Evolutionary conservation across 2,329 filamentous ascomycete genomes (phyloP).

Genomic region (Leptographium wingfieldii): DNA sequence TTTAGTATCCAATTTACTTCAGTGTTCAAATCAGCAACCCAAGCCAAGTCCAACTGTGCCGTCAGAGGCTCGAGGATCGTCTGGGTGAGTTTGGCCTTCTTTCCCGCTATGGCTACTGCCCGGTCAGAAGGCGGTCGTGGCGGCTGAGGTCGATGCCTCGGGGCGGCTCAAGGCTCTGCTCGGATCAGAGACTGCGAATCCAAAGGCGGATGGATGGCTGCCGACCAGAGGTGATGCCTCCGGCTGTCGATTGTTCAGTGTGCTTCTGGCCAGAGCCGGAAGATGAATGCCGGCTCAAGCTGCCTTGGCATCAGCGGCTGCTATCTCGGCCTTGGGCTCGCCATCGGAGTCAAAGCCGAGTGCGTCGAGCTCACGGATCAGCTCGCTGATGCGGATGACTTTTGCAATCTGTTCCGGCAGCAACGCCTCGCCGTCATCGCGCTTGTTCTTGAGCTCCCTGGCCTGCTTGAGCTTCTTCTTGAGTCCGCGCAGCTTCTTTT

Average conservation of each 20-base stretch:
- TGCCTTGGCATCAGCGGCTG: neutral
- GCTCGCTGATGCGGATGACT: conserved; percentile 91
- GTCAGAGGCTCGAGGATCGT: neutral
- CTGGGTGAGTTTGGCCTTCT: neutral
- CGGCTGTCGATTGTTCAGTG: neutral
- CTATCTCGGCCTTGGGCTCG: conserved; percentile 32
- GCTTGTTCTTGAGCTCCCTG: conserved; percentile 79
- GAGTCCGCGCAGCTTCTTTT: conserved; percentile 85
- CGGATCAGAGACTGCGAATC: neutral
- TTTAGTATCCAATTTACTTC: too few relatives aligned
- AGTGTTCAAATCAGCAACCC: too few relatives aligned
- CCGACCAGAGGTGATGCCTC: neutral
- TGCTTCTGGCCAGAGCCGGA: neutral
- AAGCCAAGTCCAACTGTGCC: too few relatives aligned
- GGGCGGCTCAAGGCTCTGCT: neutral
- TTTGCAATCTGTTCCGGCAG: conserved; percentile 94
- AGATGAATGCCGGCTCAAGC: neutral
- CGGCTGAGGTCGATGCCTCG: neutral
- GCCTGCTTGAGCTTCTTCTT: conserved; percentile 95
- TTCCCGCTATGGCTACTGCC: too few relatives aligned
- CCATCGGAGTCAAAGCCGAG: conserved; percentile 76
- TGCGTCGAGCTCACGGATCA: conserved; percentile 74
- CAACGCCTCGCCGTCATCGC: conserved; percentile 70
- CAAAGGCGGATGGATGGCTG: neutral
- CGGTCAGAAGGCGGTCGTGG: too few relatives aligned